phyloP scores from a whole-genome alignment of 2,329 filamentous ascomycete species.

The Neofusicoccum laricinum region DNA sequence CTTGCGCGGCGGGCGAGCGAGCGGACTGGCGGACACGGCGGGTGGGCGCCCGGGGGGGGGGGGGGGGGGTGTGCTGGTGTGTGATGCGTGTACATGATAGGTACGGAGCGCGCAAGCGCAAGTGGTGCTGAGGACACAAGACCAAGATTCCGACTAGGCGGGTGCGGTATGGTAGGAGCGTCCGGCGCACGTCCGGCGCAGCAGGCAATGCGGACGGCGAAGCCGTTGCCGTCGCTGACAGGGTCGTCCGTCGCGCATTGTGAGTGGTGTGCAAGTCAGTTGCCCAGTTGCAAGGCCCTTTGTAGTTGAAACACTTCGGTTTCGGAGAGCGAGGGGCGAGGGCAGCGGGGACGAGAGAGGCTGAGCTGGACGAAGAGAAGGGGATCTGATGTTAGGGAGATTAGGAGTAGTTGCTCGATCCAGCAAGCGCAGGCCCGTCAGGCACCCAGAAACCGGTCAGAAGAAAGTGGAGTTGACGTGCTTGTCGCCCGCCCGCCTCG shows the following conservation, averaged over 20 bases:
- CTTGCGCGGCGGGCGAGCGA: not conserved
- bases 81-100: not conserved
- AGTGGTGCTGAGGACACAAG: not conserved
- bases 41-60: not conserved
- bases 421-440: constrained; percentile 3
- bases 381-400: not conserved
- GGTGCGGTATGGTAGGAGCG: not conserved
- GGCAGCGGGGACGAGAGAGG: not conserved
- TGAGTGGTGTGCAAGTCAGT: not conserved
- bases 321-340: not conserved
- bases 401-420: constrained; percentile 1
- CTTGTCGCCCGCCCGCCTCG: not conserved
- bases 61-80: not conserved
- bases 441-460: constrained; percentile 14
- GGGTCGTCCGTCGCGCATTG: not conserved
- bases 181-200: not conserved
- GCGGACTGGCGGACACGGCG: not conserved
- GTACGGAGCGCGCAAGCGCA: not conserved
- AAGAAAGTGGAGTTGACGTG: constrained; percentile 15
- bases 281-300: not conserved
- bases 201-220: not conserved
- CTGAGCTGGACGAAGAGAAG: not conserved
- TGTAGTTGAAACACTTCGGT: constrained; percentile 12
- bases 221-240: not conserved
- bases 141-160: not conserved